Conservation (phyloP, 108 stramenopile genomes). For the Nitzschia sp. region DNA sequence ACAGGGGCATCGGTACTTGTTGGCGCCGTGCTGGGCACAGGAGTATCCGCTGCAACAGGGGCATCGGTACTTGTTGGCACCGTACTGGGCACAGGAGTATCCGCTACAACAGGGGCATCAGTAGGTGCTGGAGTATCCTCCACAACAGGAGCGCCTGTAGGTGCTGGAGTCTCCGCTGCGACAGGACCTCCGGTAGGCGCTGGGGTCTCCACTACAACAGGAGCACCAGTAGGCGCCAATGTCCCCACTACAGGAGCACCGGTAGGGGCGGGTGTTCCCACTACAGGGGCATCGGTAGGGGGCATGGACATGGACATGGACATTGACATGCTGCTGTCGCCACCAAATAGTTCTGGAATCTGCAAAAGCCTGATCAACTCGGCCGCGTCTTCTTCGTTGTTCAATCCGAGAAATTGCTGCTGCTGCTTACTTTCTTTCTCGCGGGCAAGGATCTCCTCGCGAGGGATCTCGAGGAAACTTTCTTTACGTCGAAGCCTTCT, state of each 20-base stretch:
- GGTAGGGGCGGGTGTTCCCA: not conserved
- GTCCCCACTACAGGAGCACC: not conserved
- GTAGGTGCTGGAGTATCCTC: constrained; percentile 13
- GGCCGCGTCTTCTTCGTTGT: not conserved
- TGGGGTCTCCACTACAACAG: not conserved
- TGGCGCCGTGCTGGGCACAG: not conserved
- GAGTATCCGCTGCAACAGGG: not conserved
- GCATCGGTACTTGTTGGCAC: not conserved
- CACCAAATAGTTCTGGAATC: not conserved
- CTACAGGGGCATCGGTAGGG: no score
- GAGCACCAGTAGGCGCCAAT: not conserved
- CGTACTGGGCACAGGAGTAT: not conserved
- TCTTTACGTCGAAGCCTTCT: not conserved
- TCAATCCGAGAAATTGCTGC: no score
- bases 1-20: not conserved
- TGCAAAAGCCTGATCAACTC: not conserved
- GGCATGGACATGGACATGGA: not conserved
- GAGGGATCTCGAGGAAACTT: not conserved
- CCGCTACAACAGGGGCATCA: not conserved
- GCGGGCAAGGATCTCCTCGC: no score
- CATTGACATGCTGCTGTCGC: not conserved
- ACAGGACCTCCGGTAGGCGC: not conserved
- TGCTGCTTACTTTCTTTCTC: no score
- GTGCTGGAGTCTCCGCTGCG: not conserved
- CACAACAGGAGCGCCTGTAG: not conserved